Evolutionary conservation across 2,329 filamentous ascomycete genomes (phyloP).

Genomic region (Keithomyces neogunnii): DNA sequence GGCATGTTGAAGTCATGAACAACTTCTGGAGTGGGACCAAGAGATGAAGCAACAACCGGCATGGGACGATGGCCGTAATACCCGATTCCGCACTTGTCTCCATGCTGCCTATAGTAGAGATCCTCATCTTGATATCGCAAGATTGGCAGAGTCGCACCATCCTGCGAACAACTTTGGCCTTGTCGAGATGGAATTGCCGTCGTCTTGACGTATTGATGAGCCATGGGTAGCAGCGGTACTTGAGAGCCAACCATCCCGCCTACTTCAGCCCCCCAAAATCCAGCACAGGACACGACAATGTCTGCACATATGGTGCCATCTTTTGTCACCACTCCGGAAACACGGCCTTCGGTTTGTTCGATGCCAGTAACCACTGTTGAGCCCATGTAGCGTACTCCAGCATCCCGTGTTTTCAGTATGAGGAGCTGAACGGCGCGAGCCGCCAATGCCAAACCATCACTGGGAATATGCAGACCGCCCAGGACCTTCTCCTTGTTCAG

Average conservation of each 20-base stretch:
- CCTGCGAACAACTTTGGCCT: constrained; percentile 26
- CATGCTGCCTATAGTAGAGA: constrained; percentile 57
- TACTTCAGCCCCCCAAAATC: constrained; percentile 59
- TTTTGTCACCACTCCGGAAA: constrained; percentile 47
- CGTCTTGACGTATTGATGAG: constrained; percentile 57
- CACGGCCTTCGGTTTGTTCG: constrained; percentile 34
- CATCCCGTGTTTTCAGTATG: constrained; percentile 46
- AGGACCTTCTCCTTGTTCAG: constrained; percentile 44
- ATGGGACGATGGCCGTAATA: constrained; percentile 57
- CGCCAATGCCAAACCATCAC: constrained; percentile 51
- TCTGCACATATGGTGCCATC: constrained; percentile 45
- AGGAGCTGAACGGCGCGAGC: constrained; percentile 53
- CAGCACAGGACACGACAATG: constrained; percentile 53
- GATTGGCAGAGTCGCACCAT: constrained; percentile 48
- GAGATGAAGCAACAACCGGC: constrained; percentile 45
- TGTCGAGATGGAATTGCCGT: constrained; percentile 37
- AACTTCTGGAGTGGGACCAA: constrained; percentile 43
- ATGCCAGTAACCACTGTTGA: constrained; percentile 51
- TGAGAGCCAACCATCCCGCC: constrained; percentile 51
- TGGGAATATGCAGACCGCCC: constrained; percentile 52
- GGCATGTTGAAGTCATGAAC: constrained; percentile 55
- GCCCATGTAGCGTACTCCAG: constrained; percentile 50
- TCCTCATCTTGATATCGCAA: constrained; percentile 55
- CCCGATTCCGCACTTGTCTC: constrained; percentile 53
- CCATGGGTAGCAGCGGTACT: constrained; percentile 51